Base-by-base conservation (phyloP, 768 basidiomycete species). In the Candolleomyces eurysporus region DNA sequence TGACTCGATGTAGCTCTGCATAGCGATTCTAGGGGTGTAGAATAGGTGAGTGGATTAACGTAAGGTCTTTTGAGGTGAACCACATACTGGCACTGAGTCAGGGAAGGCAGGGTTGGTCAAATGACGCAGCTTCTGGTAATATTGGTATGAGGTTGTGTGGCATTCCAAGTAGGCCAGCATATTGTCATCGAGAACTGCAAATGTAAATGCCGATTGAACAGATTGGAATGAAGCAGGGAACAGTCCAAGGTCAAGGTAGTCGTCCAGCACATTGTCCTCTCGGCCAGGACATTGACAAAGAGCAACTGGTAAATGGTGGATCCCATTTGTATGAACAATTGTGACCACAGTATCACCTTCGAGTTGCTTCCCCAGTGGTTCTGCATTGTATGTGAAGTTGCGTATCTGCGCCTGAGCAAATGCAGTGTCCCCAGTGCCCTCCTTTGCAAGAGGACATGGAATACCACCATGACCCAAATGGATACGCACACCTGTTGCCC, bases 121-220 rank as follows among this genome's bases (percentile, higher is more conserved):
- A 1, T 66, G 57, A 0, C 65, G 53, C 0, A 71, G 48, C 22
- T 65, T 66, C 7, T 62, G 36, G 42, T 63, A 66, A 49, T 66
- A 67, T 11, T n/a, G n/a, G n/a, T n/a, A n/a, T n/a, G n/a, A n/a
- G n/a, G n/a, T n/a, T n/a, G n/a, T n/a, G n/a, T 66, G 65, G 48
- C 64, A 66, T 61, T 71, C 68, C 0, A 69, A 54, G 22, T 63
- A 65, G 0, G 49, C 45, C 2, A 67, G 8, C 0, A 63, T 58
- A 14, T 62, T 65, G 26, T 67, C 62, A 6, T 68, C 57, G 1
- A 71, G 46, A 16, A 64, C 46, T 0, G 19, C 21, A 3, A 63
- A 57, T 0, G 70, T 65, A 42, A 69, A 69, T 1, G 67, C 52
- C 0, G 66, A 67, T 5, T 51, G 48, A 11, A 62, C 45, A 13